phyloP scores from a whole-genome alignment of 805 yeast species.

The Candida loeiensis region DNA sequence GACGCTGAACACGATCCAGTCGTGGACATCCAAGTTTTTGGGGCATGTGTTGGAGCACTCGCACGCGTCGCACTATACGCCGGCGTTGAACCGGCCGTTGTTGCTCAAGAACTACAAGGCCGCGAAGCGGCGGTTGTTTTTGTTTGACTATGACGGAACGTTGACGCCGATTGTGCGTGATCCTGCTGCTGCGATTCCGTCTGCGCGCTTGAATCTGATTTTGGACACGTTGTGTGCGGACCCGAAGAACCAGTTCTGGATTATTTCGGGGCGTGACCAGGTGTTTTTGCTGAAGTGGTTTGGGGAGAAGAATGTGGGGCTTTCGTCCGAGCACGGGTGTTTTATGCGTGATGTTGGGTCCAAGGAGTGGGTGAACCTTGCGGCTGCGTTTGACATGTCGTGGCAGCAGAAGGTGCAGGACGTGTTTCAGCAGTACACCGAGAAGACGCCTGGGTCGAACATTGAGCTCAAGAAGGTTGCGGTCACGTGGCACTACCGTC shows the following conservation, averaged over 20 bases:
- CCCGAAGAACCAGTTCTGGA: slow-evolving; percentile 85
- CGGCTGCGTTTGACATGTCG: slow-evolving; percentile 81
- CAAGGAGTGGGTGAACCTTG: slow-evolving; percentile 75
- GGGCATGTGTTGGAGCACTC: slow-evolving; percentile 44
- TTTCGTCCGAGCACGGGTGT: slow-evolving; percentile 97
- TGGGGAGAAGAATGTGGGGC: slow-evolving; percentile 69
- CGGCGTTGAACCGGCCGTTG: slow-evolving; percentile 73
- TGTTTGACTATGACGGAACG: slow-evolving; percentile 97
- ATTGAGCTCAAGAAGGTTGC: slow-evolving; percentile 91
- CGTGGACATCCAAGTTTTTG: slow-evolving; percentile 71
- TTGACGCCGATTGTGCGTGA: slow-evolving; percentile 93
- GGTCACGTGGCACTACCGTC: slow-evolving; percentile 95
- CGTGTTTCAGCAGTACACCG: slow-evolving; percentile 71
- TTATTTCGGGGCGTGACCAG: slow-evolving; percentile 94
- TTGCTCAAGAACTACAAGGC: slow-evolving; percentile 55
- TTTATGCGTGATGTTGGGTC: slow-evolving; percentile 74
- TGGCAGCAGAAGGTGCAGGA: slow-evolving; percentile 87
- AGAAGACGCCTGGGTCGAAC: slow-evolving; percentile 84
- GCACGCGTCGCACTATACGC: slow-evolving; percentile 50
- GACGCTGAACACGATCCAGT: slow-evolving; percentile 66
- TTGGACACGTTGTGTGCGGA: slow-evolving; percentile 63
- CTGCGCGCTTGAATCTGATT: slow-evolving; percentile 61
- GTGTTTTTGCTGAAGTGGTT: slow-evolving; percentile 84
- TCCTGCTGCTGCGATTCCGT: slow-evolving; percentile 98
- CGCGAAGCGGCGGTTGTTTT: slow-evolving; percentile 68